Percentiles rank a stretch among this genome's conserved stretches.
Evolutionary conservation across 2,329 filamentous ascomycete genomes (phyloP).

Genomic region (Sclerotinia trifoliorum): DNA sequence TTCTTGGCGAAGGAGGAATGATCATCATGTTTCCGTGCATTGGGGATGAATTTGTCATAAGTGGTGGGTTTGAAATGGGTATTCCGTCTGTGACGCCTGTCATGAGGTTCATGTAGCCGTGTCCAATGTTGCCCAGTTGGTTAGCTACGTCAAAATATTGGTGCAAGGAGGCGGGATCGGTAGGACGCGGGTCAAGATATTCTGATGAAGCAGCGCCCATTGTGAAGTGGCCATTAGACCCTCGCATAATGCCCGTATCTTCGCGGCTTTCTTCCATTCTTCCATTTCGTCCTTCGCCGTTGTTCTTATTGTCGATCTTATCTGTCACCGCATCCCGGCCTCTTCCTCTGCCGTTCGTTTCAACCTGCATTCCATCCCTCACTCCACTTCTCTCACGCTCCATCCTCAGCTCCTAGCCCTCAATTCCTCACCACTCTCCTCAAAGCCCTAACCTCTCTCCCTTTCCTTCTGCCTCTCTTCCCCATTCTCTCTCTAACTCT

Average conservation of each 20-base stretch:
- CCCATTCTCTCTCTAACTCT: slow-evolving; percentile 22
- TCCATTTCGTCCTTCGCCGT: background rate
- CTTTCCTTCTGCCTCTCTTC: background rate
- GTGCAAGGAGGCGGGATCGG: background rate
- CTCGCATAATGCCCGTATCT: background rate
- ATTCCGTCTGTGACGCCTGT: background rate
- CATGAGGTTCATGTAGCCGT: slow-evolving; percentile 3
- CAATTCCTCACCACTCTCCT: background rate
- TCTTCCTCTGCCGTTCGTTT: background rate
- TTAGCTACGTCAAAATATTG: background rate
- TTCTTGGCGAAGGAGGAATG: background rate
- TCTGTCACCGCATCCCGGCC: background rate
- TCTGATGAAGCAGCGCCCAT: background rate
- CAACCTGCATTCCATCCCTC: background rate
- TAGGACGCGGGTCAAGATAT: background rate
- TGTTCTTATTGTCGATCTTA: background rate
- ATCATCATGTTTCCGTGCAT: slow-evolving; percentile 10
- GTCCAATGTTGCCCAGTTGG: background rate
- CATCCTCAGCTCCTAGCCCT: background rate
- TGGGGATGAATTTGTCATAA: background rate
- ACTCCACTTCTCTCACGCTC: background rate
- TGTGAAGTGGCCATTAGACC: background rate
- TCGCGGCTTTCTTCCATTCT: background rate
- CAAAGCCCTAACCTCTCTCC: background rate
- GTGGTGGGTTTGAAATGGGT: background rate